phyloP scores from a whole-genome alignment of 2,329 filamentous ascomycete genomes.

The Fusarium praegraminearum region DNA sequence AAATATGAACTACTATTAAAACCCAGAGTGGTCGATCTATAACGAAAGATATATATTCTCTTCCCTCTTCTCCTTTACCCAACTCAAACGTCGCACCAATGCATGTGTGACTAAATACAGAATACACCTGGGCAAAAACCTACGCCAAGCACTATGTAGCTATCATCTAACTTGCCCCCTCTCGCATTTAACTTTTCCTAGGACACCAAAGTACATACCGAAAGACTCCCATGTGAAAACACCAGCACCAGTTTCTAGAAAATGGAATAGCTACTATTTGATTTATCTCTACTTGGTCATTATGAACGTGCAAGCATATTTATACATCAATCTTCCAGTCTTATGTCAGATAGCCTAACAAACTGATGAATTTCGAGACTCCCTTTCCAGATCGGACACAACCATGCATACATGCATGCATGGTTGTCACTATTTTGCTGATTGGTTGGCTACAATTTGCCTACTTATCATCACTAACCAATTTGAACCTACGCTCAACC shows the following conservation, averaged over 20 bases:
- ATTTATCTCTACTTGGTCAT: not conserved
- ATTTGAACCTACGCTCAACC: conserved; percentile 2
- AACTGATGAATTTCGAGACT: not conserved
- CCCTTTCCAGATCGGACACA: not conserved
- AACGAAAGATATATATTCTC: not conserved
- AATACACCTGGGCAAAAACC: not conserved
- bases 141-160: not conserved
- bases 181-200: conserved; percentile 9
- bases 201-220: not conserved
- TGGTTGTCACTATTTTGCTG: conserved; percentile 29
- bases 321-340: not conserved
- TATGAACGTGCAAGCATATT: not conserved
- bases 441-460: conserved; percentile 40
- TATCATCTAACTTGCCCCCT: conserved; percentile 12
- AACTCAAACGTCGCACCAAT: not conserved
- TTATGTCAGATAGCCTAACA: conserved; percentile 3
- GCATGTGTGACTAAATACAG: not conserved
- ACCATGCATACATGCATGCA: conserved; percentile 3
- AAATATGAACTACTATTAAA: not conserved
- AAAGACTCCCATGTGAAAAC: not conserved
- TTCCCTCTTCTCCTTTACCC: not conserved
- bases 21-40: not conserved
- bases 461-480: not conserved
- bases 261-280: not conserved
- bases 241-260: not conserved